Base-by-base conservation (phyloP, 768 basidiomycete genomes). In the Asterophora lycoperdoides region DNA sequence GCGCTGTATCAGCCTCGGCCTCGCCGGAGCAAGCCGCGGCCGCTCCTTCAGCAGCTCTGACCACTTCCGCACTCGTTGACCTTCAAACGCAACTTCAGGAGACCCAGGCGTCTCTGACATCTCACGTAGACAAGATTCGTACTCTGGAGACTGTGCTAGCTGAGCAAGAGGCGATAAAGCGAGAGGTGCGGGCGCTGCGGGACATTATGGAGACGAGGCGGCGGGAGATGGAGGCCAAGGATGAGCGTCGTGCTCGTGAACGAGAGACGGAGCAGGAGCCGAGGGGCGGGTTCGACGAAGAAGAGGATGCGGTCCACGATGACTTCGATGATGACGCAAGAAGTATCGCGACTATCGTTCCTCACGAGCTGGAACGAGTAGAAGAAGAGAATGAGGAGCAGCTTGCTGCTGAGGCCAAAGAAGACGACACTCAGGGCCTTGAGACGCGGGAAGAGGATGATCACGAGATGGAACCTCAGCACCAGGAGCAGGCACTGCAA, bases 61-160 rank as follows among this genome's bases (percentile, higher is more conserved):
- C 68, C 15, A 56, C 64, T 2, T 47, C 63, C 1, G 63, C 68
- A 0, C 64, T 78, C 40, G 70, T 73, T 19, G 83, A 88, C 11
- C 78, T 99, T 5, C 93, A 95, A 57, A 64, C 75, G 8, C 90
- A 96, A 63, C 77, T 98, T 11, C 78, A 77, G 38, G 89, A 93
- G 35, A 96, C 94, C 0, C 93, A 95, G 60, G 64, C 74, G 0
- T 84, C 84, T 0, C 76, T 98, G 10, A 76, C 84, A 2, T 72
- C 67, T 13, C 92, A 96, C 58, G 77, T 90, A 34, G 89, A 93
- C 54, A 91, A 75, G 65, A 85, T 94, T 44, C 81, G 84, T 34
- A 82, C 84, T 19, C 72, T 99, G 33, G 95, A 97, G 60, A 79
- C 75, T 26, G 78, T 89, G 53, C 72, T 95, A 33, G 75, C 77